Conservation (phyloP, 495 filamentous ascomycete genomes). For the Xylaria nigripes region DNA sequence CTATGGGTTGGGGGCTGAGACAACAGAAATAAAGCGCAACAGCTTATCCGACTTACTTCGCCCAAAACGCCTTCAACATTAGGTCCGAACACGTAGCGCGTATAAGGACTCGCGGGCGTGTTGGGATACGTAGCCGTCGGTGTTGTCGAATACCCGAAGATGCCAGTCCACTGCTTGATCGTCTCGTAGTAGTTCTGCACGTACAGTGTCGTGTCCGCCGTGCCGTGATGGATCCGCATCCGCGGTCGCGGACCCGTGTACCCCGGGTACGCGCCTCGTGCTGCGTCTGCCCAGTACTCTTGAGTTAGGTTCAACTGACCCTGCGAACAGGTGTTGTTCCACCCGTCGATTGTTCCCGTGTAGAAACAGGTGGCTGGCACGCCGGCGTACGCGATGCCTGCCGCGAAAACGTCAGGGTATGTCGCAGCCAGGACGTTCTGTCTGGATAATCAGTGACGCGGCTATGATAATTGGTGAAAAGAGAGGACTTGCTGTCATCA, state of each 20-base stretch:
- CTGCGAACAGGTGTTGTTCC: slow-evolving; percentile 34
- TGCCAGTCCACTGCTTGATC: slow-evolving; percentile 44
- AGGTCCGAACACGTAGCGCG: slow-evolving; percentile 40
- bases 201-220: slow-evolving; percentile 33
- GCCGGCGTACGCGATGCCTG: slow-evolving; percentile 47
- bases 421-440: slow-evolving; percentile 50
- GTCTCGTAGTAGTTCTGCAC: slow-evolving; percentile 41
- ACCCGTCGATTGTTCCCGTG: slow-evolving; percentile 32
- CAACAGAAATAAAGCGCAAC: too few relatives aligned
- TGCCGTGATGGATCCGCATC: slow-evolving; percentile 47
- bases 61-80: slow-evolving; percentile 35
- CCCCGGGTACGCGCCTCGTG: slow-evolving; percentile 36
- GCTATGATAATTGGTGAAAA: background rate
- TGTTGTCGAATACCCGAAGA: slow-evolving; percentile 33
- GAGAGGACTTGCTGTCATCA: slow-evolving; percentile 28
- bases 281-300: slow-evolving; percentile 33
- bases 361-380: slow-evolving; percentile 52
- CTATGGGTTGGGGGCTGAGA: too few relatives aligned
- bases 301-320: slow-evolving; percentile 30
- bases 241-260: slow-evolving; percentile 40
- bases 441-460: background rate
- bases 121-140: slow-evolving; percentile 24
- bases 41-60: background rate
- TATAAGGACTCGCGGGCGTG: slow-evolving; percentile 28
- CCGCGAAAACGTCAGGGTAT: slow-evolving; percentile 50